Conservation (phyloP, 768 basidiomycete species). For the Tricholoma saponaceum region DNA sequence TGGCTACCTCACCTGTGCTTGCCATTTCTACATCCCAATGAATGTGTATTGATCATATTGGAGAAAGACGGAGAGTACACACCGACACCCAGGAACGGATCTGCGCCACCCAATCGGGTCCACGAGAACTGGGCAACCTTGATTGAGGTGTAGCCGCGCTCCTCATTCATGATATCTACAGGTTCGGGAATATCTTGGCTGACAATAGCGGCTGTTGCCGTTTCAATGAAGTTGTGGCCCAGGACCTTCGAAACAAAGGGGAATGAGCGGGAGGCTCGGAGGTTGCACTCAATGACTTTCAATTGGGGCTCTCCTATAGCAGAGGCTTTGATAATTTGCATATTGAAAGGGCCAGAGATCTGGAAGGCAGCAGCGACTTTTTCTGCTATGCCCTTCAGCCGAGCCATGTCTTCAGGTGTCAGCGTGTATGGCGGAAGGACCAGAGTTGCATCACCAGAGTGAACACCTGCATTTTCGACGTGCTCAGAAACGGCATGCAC, state of each 20-base stretch:
- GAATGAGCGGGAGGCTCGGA: slow-evolving; percentile 97
- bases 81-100: slow-evolving; percentile 96
- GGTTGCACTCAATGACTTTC: slow-evolving; percentile 98
- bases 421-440: slow-evolving; percentile 94
- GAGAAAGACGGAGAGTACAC: slow-evolving; percentile 25
- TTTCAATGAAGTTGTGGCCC: slow-evolving; percentile 95
- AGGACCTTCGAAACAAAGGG: slow-evolving; percentile 99
- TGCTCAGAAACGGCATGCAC: slow-evolving; percentile 98
- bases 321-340: slow-evolving; percentile 94
- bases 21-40: slow-evolving; percentile 75
- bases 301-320: slow-evolving; percentile 56
- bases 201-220: slow-evolving; percentile 84
- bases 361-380: slow-evolving; percentile 94
- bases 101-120: slow-evolving; percentile 93
- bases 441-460: slow-evolving; percentile 97
- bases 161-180: slow-evolving; percentile 85
- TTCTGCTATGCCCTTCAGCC: slow-evolving; percentile 89
- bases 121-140: slow-evolving; percentile 99
- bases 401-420: slow-evolving; percentile 66
- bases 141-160: slow-evolving; percentile 89
- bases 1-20: slow-evolving; percentile 95
- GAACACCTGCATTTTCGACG: slow-evolving; percentile 97
- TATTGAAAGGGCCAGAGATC: slow-evolving; percentile 98
- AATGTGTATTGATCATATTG: neutral
- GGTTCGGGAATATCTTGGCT: slow-evolving; percentile 86